Evolutionary conservation across 495 filamentous ascomycete species (phyloP).

Genomic region (Pseudevernia furfuracea): DNA sequence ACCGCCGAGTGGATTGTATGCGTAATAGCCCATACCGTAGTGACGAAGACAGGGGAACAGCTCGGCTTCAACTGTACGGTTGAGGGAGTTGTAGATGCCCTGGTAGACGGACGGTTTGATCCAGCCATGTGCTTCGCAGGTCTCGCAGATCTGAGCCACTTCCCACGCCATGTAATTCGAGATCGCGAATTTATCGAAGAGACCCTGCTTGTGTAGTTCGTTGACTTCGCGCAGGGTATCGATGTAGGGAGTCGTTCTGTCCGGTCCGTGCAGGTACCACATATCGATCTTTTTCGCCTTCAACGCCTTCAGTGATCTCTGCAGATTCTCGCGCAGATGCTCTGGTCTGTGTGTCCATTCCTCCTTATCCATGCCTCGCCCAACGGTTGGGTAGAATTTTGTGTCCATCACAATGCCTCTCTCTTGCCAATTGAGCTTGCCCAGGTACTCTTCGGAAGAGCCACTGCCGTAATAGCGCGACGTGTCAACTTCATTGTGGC

Average conservation of each 20-base stretch:
- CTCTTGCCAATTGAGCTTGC: constrained; percentile 39
- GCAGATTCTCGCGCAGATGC: constrained; percentile 31
- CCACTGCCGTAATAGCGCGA: constrained; percentile 47
- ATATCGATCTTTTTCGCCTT: constrained; percentile 43
- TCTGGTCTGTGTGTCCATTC: constrained; percentile 30
- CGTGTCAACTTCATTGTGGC: constrained; percentile 53
- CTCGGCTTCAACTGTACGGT: constrained; percentile 43
- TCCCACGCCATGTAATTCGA: constrained; percentile 46
- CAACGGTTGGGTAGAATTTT: constrained; percentile 40
- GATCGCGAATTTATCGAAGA: constrained; percentile 42
- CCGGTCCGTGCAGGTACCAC: constrained; percentile 47
- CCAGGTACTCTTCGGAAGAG: constrained; percentile 44
- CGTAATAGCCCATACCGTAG: constrained; percentile 45
- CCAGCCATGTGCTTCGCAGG: constrained; percentile 46
- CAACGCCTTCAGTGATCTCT: constrained; percentile 30
- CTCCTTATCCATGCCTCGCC: constrained; percentile 12
- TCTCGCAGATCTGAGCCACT: constrained; percentile 44
- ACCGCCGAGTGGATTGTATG: constrained; percentile 47
- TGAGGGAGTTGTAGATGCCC: constrained; percentile 58
- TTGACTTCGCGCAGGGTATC: constrained; percentile 43
- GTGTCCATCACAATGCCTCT: constrained; percentile 47
- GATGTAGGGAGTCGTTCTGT: constrained; percentile 42
- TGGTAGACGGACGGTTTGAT: constrained; percentile 57
- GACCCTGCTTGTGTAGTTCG: constrained; percentile 40
- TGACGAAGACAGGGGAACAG: constrained; percentile 46